Evolutionary conservation across 2,329 filamentous ascomycete species (phyloP).

Genomic region (Fusarium domesticum): DNA sequence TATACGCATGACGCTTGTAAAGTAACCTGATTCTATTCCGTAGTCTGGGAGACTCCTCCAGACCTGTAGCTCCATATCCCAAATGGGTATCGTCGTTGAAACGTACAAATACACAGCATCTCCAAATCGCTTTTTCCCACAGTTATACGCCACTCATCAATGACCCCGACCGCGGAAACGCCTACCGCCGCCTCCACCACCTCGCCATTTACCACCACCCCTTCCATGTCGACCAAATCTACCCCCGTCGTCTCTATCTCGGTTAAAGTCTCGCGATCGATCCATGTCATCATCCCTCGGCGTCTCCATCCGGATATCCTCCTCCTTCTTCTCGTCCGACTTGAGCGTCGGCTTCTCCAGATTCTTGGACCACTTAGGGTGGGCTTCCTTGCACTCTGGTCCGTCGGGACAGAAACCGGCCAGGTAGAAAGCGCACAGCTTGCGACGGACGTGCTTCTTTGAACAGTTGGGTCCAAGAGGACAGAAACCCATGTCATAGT

Average conservation of each 20-base stretch:
- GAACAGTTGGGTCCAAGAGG: conserved; percentile 82
- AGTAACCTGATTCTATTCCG: not conserved
- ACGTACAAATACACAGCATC: not conserved
- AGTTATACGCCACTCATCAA: no score
- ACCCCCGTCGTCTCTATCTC: conserved; percentile 31
- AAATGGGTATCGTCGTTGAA: not conserved
- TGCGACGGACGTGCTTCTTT: conserved; percentile 82
- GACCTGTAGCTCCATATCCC: not conserved
- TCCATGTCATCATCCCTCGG: conserved; percentile 39
- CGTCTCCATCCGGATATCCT: conserved; percentile 35
- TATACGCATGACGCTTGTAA: conserved; percentile 6
- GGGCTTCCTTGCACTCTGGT: conserved; percentile 70
- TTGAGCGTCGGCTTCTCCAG: conserved; percentile 73
- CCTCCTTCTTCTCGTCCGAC: conserved; percentile 61
- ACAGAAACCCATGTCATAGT: conserved; percentile 95
- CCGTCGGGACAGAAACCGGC: conserved; percentile 92
- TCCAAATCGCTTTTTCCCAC: no score
- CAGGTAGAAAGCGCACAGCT: conserved; percentile 79
- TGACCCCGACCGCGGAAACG: conserved; percentile 38
- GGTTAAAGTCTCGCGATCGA: conserved; percentile 32
- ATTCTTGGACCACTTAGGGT: conserved; percentile 77
- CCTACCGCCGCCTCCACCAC: conserved; percentile 33
- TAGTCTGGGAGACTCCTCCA: not conserved
- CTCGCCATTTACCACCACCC: conserved; percentile 40
- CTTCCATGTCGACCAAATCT: conserved; percentile 36